Evolutionary conservation across 495 filamentous ascomycete genomes (phyloP).

Genomic region (Trichoderma virens): DNA sequence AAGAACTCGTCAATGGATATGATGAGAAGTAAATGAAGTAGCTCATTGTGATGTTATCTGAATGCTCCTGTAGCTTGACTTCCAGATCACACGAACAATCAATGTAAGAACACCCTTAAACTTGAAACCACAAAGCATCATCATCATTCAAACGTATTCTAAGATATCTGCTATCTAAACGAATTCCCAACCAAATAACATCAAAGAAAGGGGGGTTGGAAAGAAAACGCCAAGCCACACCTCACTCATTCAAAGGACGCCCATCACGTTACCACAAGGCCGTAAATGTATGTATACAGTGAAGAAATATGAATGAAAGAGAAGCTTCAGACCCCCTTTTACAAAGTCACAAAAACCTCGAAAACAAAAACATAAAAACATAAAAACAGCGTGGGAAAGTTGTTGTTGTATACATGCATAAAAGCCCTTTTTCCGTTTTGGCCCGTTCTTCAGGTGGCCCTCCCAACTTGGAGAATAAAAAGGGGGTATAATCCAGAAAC

Average conservation of each 20-base stretch:
- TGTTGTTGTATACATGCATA: too few species aligned
- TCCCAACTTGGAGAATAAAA: too few species aligned
- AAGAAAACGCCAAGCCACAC: not conserved
- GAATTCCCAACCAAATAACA: not conserved
- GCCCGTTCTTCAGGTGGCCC: too few species aligned
- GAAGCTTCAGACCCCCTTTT: not conserved
- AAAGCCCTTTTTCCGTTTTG: too few species aligned
- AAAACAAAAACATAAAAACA: too few species aligned
- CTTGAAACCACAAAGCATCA: not conserved
- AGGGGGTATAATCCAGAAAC: slow-evolving; percentile 4
- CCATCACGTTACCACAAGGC: not conserved
- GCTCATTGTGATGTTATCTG: not conserved
- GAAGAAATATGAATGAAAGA: not conserved
- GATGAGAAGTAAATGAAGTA: too few species aligned
- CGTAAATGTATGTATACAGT: not conserved
- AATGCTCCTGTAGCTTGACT: not conserved
- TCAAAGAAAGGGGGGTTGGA: not conserved
- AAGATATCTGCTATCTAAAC: slow-evolving; percentile 3
- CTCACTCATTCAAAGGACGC: not conserved
- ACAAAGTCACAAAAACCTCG: too few species aligned
- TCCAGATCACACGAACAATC: too few species aligned
- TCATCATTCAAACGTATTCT: slow-evolving; percentile 5
- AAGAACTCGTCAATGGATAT: too few species aligned
- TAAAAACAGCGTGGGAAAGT: too few species aligned
- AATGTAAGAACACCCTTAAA: too few species aligned